These are phyloP conservation scores for Stevia rebaudiana DNA, from an alignment of 140 eudicot species.

Conservation along the genomic window DNA sequence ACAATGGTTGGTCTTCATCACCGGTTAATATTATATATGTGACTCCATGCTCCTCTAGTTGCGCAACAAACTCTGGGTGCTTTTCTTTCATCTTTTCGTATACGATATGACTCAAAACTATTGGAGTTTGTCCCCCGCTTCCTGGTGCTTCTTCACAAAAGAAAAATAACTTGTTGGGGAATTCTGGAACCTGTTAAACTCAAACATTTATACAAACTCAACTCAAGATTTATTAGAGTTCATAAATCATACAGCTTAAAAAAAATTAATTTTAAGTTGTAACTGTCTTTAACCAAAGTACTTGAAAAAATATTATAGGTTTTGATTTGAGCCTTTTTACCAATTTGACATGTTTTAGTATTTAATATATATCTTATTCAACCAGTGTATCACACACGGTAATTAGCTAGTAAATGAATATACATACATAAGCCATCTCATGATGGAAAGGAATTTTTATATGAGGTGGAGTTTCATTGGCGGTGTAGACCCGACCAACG, in stretches of 20 bases:
- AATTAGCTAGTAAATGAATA: background rate
- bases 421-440: conserved; percentile 85
- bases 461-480: conserved; percentile 72
- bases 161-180: conserved; percentile 19
- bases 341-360: no score
- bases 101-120: conserved; percentile 40
- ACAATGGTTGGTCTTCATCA: conserved; percentile 51
- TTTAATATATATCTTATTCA: no score
- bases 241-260: background rate
- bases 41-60: conserved; percentile 53
- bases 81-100: conserved; percentile 33
- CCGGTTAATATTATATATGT: conserved; percentile 44
- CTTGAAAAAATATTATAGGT: no score
- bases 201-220: background rate
- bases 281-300: no score
- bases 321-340: no score
- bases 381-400: no score
- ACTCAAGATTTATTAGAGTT: background rate
- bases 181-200: conserved; percentile 35
- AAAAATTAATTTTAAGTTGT: background rate
- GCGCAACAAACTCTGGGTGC: conserved; percentile 52
- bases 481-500: conserved; percentile 23
- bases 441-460: conserved; percentile 75
- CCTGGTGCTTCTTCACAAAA: conserved; percentile 63
- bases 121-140: conserved; percentile 65